A percentile compares a stretch with the other conserved stretches of the same genome.
phyloP scores from a whole-genome alignment of 1,284 basidiomycete genomes.

The Fomitopsis schrenkii region DNA sequence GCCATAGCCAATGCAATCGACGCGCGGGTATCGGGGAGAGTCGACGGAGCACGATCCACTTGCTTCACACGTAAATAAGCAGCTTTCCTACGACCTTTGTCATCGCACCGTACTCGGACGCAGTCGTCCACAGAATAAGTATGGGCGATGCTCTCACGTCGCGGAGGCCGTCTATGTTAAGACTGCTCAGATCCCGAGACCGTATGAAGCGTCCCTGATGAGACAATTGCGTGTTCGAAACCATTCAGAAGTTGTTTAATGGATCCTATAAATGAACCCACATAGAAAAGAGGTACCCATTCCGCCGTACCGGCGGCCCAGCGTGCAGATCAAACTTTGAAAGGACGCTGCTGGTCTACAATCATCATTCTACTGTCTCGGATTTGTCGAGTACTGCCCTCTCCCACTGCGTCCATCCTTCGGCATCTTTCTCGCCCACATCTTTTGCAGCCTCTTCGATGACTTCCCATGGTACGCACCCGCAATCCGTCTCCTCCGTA shows the following conservation, averaged over 20 bases:
- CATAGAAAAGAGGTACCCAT: no score
- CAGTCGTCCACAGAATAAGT: not conserved
- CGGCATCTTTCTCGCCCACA: conserved; percentile 50
- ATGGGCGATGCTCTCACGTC: not conserved
- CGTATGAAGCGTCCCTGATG: not conserved
- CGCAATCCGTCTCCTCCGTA: conserved; percentile 35
- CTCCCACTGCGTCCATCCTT: conserved; percentile 72
- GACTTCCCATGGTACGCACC: conserved; percentile 79
- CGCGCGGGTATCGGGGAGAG: not conserved
- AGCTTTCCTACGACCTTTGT: not conserved
- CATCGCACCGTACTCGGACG: not conserved
- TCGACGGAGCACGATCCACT: not conserved
- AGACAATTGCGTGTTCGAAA: not conserved
- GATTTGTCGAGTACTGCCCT: conserved; percentile 59
- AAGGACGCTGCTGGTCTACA: not conserved
- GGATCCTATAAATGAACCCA: no score
- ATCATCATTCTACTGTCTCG: conserved; percentile 44
- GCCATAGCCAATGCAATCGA: no score
- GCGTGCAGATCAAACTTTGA: not conserved
- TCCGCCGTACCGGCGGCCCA: no score
- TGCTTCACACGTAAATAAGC: not conserved
- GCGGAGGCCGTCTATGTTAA: not conserved
- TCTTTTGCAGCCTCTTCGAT: conserved; percentile 61
- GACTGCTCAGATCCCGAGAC: not conserved
- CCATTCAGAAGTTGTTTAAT: no score